A percentile compares a stretch with the other conserved stretches of the same genome.
Conservation (phyloP, 1,139 yeast species). For the Saccharomyces hybrid region DNA sequence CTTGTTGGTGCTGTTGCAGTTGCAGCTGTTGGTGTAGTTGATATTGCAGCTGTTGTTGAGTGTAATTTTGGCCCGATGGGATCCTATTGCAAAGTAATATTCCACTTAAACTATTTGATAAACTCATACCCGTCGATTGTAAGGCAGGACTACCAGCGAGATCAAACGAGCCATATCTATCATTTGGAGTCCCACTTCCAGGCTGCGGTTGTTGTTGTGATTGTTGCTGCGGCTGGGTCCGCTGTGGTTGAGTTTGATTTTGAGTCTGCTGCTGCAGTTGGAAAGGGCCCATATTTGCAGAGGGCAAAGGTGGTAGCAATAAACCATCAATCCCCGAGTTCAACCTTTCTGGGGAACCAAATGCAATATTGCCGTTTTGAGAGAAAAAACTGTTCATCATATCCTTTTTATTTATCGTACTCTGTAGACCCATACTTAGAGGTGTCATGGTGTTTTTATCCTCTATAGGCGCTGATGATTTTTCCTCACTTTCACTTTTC, state of each 20-base stretch:
- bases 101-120: conserved; percentile 25
- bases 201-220: conserved; percentile 8
- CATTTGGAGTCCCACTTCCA: conserved; percentile 9
- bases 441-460: neutral
- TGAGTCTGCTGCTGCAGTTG: conserved; percentile 7
- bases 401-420: neutral
- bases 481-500: neutral
- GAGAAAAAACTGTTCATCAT: conserved; percentile 1
- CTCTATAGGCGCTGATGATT: neutral
- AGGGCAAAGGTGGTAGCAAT: conserved; percentile 13
- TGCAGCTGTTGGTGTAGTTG: conserved; percentile 18
- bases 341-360: conserved; percentile 6
- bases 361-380: neutral
- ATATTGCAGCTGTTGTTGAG: conserved; percentile 16
- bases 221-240: conserved; percentile 4
- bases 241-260: neutral
- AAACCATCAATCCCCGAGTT: conserved; percentile 11
- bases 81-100: conserved; percentile 21
- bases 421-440: neutral
- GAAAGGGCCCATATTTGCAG: conserved; percentile 1
- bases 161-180: conserved; percentile 24
- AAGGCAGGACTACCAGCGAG: conserved; percentile 22
- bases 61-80: conserved; percentile 13
- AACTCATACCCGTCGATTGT: conserved; percentile 22
- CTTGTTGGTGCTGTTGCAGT: conserved; percentile 16